These are phyloP conservation scores for Neurospora sp. DNA, from an alignment of 495 filamentous ascomycete species.

Conservation along the genomic window DNA sequence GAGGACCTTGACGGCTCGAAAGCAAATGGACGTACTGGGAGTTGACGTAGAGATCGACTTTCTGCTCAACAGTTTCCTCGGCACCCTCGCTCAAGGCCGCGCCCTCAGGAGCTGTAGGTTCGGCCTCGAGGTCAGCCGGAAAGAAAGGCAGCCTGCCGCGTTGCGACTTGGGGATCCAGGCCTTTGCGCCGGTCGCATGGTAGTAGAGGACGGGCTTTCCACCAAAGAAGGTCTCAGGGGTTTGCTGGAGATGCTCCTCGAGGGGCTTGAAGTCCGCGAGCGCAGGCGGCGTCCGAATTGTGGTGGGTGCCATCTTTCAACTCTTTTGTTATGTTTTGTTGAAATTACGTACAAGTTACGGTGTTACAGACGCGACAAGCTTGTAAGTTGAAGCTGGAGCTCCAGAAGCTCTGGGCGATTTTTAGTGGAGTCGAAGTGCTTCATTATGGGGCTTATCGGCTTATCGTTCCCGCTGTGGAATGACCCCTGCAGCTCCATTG, in stretches of 20 bases:
- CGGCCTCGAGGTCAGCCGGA: conserved; percentile 19
- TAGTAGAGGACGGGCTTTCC: conserved; percentile 74
- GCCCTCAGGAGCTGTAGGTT: conserved; percentile 23
- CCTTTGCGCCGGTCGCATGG: conserved; percentile 52
- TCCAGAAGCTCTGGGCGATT: not conserved
- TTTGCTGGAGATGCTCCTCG: conserved; percentile 70
- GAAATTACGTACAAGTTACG: conserved; percentile 1
- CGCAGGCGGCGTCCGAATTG: conserved; percentile 31
- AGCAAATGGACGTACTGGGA: conserved; percentile 51
- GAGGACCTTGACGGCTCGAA: not conserved
- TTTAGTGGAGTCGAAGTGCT: conserved; percentile 13
- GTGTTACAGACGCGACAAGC: not conserved
- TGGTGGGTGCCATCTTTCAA: conserved; percentile 25
- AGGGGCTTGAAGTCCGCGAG: conserved; percentile 57
- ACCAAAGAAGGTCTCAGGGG: conserved; percentile 72
- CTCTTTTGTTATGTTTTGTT: not conserved
- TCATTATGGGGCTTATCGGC: conserved; percentile 1
- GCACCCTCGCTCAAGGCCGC: conserved; percentile 21
- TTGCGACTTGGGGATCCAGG: conserved; percentile 40
- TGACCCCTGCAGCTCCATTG: not conserved
- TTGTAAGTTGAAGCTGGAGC: conserved; percentile 5
- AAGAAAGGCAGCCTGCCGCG: conserved; percentile 42
- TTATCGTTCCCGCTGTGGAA: conserved; percentile 9
- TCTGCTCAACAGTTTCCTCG: conserved; percentile 31
- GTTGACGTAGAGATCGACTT: conserved; percentile 65